Conservation (phyloP, 495 filamentous ascomycete genomes). For the Daldinia loculata region DNA sequence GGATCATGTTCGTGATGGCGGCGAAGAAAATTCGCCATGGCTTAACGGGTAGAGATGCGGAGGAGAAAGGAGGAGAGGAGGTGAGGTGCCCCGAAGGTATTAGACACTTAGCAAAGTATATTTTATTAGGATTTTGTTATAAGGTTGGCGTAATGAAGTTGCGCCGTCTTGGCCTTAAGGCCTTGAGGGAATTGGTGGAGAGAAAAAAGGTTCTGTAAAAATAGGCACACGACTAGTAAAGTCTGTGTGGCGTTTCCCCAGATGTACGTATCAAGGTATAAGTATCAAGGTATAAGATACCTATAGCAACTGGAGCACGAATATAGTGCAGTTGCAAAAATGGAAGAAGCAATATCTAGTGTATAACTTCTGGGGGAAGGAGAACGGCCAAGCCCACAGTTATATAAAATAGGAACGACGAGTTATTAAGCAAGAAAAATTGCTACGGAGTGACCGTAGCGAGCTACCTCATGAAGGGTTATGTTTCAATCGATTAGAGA, state of each 20-base stretch:
- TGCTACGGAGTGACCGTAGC: constrained; percentile 33
- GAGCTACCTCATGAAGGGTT: constrained; percentile 29
- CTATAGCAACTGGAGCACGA: neutral
- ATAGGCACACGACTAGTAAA: constrained; percentile 18
- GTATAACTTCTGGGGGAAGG: neutral
- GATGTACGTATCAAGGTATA: neutral
- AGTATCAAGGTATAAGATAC: neutral
- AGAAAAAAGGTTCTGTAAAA: constrained; percentile 3
- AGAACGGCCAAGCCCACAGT: constrained; percentile 19
- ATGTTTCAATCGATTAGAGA: constrained; percentile 33
- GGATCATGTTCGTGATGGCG: constrained; percentile 55
- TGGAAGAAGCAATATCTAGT: neutral
- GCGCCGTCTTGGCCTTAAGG: constrained; percentile 29
- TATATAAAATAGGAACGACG: constrained; percentile 24
- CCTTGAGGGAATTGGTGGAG: constrained; percentile 6
- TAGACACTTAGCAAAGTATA: constrained; percentile 14
- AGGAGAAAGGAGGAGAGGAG: constrained; percentile 3
- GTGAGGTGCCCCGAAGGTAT: neutral
- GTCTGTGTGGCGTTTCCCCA: constrained; percentile 8
- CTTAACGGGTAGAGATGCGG: constrained; percentile 8
- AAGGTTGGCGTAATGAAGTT: constrained; percentile 9
- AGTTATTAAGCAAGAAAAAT: constrained; percentile 24
- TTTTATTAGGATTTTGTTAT: constrained; percentile 16
- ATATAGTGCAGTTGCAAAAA: constrained; percentile 12
- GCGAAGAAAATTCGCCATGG: constrained; percentile 48